A percentile compares a stretch with the other conserved stretches of the same genome.
phyloP scores from a whole-genome alignment of 805 yeast genomes.

The Nakazawaea holstii region DNA sequence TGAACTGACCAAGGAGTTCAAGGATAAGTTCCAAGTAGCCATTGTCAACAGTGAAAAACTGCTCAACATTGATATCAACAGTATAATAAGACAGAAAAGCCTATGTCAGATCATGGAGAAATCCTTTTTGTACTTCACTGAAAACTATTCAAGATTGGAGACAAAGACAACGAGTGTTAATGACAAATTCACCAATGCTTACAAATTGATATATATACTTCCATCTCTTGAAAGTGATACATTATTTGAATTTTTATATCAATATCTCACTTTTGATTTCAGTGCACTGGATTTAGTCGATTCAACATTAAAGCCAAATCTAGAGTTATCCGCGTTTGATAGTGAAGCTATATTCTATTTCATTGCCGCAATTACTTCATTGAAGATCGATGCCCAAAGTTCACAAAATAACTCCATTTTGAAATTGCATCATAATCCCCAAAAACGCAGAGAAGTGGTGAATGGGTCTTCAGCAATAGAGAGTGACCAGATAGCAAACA shows the following conservation, averaged over 20 bases:
- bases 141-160: constrained; percentile 14
- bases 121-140: constrained; percentile 21
- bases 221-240: constrained; percentile 25
- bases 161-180: constrained; percentile 11
- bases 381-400: constrained; percentile 23
- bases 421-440: constrained; percentile 15
- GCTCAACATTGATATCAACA: constrained; percentile 22
- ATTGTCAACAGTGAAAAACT: constrained; percentile 21
- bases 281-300: constrained; percentile 28
- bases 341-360: constrained; percentile 29
- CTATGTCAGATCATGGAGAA: constrained; percentile 24
- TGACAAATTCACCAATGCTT: constrained; percentile 19
- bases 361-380: constrained; percentile 32
- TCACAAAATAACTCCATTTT: constrained; percentile 9
- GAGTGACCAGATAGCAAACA: constrained; percentile 12
- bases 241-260: constrained; percentile 33
- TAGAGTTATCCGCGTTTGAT: constrained; percentile 22
- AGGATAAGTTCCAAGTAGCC: constrained; percentile 28
- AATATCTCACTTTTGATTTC: constrained; percentile 38
- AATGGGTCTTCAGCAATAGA: constrained; percentile 8
- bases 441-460: constrained; percentile 11
- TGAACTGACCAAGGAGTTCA: constrained; percentile 30
- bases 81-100: constrained; percentile 22
- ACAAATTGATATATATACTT: constrained; percentile 28
- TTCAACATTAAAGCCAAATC: constrained; percentile 24